Conservation (phyloP, 2,329 filamentous ascomycete genomes). For the Sclerotinia subarctica region DNA sequence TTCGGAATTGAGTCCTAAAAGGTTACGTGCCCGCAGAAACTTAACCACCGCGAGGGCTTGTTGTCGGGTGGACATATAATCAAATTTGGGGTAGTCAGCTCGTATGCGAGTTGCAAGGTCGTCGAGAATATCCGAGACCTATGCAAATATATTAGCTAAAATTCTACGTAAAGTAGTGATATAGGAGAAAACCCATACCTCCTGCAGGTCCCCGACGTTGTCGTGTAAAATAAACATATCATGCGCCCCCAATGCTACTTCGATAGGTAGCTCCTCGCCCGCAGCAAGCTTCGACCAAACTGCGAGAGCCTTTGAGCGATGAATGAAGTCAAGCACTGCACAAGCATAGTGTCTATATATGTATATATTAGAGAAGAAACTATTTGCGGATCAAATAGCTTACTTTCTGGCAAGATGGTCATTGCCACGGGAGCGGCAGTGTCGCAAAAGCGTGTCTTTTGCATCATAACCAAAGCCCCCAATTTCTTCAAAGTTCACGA, state of each 20-base stretch:
- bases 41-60: conserved; percentile 65
- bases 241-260: conserved; percentile 75
- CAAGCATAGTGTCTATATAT: conserved; percentile 66
- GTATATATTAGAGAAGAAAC: neutral
- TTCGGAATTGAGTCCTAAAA: conserved; percentile 66
- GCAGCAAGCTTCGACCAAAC: conserved; percentile 63
- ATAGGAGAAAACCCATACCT: conserved; percentile 44
- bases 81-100: conserved; percentile 50
- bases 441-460: conserved; percentile 75
- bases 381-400: conserved; percentile 18
- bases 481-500: conserved; percentile 68
- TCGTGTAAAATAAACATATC: conserved; percentile 85
- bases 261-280: conserved; percentile 57
- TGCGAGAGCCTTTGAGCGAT: conserved; percentile 73
- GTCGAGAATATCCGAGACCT: conserved; percentile 66
- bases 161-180: neutral
- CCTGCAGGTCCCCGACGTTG: conserved; percentile 67
- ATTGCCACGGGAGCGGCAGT: conserved; percentile 55
- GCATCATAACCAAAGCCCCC: conserved; percentile 77
- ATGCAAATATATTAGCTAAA: conserved; percentile 19
- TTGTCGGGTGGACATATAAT: conserved; percentile 56
- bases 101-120: conserved; percentile 57
- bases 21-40: conserved; percentile 65
- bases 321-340: conserved; percentile 72
- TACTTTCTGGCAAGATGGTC: conserved; percentile 75